phyloP scores from a whole-genome alignment of 345 rosid genomes.

The Populus davidiana region DNA sequence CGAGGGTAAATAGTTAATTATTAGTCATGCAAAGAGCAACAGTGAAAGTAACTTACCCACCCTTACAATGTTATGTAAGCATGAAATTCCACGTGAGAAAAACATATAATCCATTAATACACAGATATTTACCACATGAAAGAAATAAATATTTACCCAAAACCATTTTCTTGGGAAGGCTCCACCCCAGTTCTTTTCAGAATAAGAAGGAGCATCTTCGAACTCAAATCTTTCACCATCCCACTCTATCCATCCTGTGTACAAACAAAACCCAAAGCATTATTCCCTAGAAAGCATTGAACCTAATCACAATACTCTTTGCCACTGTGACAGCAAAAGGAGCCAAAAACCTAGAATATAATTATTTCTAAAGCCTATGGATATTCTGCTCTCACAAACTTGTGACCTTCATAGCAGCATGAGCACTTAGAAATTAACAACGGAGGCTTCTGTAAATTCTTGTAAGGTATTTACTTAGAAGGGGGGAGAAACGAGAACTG shows the following conservation, averaged over 20 bases:
- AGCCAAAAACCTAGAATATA: neutral
- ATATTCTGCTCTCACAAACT: neutral
- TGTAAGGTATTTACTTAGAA: neutral
- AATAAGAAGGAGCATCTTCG: conserved; percentile 85
- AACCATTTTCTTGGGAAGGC: conserved; percentile 98
- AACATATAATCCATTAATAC: conserved; percentile 4
- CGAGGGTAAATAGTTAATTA: neutral
- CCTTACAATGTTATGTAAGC: neutral
- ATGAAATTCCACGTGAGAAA: neutral
- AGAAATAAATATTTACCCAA: conserved; percentile 59
- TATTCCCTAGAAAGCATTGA: conserved; percentile 3
- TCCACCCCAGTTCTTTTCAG: conserved; percentile 98
- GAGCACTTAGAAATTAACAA: neutral
- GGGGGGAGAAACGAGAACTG: neutral
- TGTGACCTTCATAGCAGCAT: neutral
- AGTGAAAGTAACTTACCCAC: neutral
- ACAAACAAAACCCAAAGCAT: conserved; percentile 15
- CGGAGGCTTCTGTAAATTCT: neutral
- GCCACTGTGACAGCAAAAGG: neutral
- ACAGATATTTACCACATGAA: conserved; percentile 13
- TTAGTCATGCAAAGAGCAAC: neutral
- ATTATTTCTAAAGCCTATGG: neutral
- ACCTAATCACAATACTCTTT: neutral
- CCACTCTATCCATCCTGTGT: conserved; percentile 98
- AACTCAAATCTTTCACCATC: conserved; percentile 88